Evolutionary conservation across 1,284 basidiomycete species (phyloP).

Genomic region (Ganoderma boninense): DNA sequence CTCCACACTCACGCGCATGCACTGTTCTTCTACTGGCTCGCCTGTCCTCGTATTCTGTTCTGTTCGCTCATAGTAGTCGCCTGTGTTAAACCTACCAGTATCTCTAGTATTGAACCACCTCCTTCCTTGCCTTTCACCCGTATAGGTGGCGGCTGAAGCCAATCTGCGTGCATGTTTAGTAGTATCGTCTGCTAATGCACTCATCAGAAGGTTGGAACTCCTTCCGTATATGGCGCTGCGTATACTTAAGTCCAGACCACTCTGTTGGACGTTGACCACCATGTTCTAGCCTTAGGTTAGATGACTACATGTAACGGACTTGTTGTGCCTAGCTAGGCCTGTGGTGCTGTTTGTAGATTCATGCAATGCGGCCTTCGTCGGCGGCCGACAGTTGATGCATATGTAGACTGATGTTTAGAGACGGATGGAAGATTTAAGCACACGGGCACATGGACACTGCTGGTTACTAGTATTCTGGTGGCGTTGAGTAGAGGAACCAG

Average conservation of each 20-base stretch:
- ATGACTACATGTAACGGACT: neutral
- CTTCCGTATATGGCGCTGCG: too few relatives aligned
- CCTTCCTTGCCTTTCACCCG: neutral
- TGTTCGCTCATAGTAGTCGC: constrained; percentile 3
- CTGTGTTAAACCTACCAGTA: constrained; percentile 1
- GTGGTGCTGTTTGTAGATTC: neutral
- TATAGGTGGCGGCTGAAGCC: neutral
- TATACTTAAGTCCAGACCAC: too few relatives aligned
- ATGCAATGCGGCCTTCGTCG: neutral
- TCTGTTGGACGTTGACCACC: too few relatives aligned
- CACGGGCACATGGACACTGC: neutral
- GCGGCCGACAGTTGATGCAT: neutral
- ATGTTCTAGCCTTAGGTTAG: neutral
- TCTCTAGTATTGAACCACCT: constrained; percentile 1
- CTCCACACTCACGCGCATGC: neutral
- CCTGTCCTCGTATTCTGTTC: neutral
- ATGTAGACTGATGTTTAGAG: neutral
- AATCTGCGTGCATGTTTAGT: neutral
- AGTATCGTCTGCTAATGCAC: neutral
- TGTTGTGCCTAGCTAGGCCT: neutral
- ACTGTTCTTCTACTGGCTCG: constrained; percentile 2
- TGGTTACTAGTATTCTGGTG: neutral
- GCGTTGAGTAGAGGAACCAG: neutral
- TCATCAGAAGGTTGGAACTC: neutral
- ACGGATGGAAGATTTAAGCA: neutral